These are phyloP conservation scores for Theobroma cacao DNA, from an alignment of 345 rosid species.

Conservation along the genomic window DNA sequence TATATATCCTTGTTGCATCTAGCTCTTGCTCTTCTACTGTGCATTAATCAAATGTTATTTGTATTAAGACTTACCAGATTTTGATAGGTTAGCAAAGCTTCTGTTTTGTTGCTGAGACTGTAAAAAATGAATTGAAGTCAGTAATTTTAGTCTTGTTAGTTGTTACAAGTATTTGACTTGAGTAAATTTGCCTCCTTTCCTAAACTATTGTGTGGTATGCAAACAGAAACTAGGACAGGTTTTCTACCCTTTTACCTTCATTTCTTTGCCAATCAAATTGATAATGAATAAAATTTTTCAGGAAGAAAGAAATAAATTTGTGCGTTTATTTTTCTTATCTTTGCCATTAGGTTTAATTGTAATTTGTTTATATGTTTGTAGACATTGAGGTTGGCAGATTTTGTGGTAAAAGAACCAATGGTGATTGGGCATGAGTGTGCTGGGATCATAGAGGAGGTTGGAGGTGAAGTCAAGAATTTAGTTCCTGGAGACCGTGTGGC, in stretches of 20 bases:
- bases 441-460: constrained; percentile 84
- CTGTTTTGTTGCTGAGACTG: neutral
- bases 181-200: neutral
- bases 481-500: constrained; percentile 81
- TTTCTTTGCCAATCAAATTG: neutral
- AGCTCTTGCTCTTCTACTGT: neutral
- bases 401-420: constrained; percentile 91
- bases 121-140: neutral
- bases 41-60: neutral
- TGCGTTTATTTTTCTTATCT: neutral
- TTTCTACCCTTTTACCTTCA: neutral
- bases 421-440: constrained; percentile 96
- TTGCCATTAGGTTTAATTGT: neutral
- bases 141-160: neutral
- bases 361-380: constrained; percentile 13
- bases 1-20: neutral
- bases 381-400: constrained; percentile 78
- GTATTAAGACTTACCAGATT: neutral
- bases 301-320: neutral
- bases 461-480: constrained; percentile 64
- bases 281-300: neutral
- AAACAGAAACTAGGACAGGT: neutral
- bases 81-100: neutral
- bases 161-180: neutral
- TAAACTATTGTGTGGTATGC: neutral